Evolutionary conservation across 164 flowering plant species (phyloP).

Genomic region (Tetrastigma voinierianum): DNA sequence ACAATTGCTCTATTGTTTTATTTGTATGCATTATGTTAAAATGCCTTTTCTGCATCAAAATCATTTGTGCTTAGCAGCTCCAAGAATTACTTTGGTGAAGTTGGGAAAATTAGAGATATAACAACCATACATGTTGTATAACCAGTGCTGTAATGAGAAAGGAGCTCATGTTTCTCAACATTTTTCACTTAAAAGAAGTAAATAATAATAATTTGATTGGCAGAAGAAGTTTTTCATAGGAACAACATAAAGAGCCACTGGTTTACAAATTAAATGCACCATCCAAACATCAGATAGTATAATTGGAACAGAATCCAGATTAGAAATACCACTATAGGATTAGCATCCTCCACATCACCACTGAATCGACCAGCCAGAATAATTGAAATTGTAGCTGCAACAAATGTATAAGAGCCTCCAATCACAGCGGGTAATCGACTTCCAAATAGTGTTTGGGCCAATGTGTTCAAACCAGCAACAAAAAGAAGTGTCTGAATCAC

Average conservation of each 20-base stretch:
- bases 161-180: not conserved
- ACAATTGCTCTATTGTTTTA: not conserved
- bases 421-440: constrained; percentile 91
- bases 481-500: constrained; percentile 91
- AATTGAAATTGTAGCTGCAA: constrained; percentile 88
- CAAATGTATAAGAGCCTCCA: constrained; percentile 86
- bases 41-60: not conserved
- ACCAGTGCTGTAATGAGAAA: not conserved
- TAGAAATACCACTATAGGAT: constrained; percentile 61
- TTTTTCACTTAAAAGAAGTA: not conserved
- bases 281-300: not conserved
- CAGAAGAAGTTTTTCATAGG: no score
- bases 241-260: not conserved
- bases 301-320: constrained; percentile 8
- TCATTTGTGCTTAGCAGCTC: no score
- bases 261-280: not conserved
- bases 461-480: constrained; percentile 94
- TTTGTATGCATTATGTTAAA: not conserved
- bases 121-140: not conserved
- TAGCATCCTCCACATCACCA: constrained; percentile 33
- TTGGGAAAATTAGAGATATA: not conserved
- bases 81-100: not conserved
- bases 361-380: constrained; percentile 79
- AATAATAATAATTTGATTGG: not conserved
- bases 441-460: constrained; percentile 75